Base-by-base conservation (phyloP, 1,284 basidiomycete genomes). In the Vanrija sp. region DNA sequence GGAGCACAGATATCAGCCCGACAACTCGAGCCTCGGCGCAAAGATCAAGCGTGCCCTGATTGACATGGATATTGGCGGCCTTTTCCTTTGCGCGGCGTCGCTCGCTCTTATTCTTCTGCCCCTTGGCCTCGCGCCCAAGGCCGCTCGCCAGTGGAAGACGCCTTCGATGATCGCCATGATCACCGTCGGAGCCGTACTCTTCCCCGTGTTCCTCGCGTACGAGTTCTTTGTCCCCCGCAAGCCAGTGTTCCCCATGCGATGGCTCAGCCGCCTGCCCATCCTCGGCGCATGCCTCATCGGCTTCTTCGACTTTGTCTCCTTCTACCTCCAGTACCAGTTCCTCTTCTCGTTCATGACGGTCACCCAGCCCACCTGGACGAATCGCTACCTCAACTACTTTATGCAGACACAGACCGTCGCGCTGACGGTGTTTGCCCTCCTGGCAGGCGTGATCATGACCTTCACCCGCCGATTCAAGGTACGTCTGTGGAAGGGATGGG, bases 221-320 rank as follows among this genome's bases (percentile, higher is more conserved):
- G 81, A 82, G 66, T 68, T 72, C 55, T 73, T 71, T 46, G 61
- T 70, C 23, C 78, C 80, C 5, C 43, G 56, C 14, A 71, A 72
- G 46, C 80, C 81, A 7, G 75, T 81, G 50, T 64, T 81, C 42
- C 80, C 81, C 12, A 75, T 78, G 38, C 80, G 83, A 29, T 85
- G 87, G 75, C 69, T 85, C 47, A 66, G 67, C 38, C 86, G 86
- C 66, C 74, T 79, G 14, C 82, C 81, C 38, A 82, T 89, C 26
- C 77, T 87, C 23, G 78, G 82, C 25, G 83, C 86, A 0, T 79
- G 83, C 23, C 68, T 84, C 45, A 85, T 89, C 58, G 86, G 86
- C 6, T 85, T 85, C 67, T 83, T 86, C 55, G 86, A 88, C 71
- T 88, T 87, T 65, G 83, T 84, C 51, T 85, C 85, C 0, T 87